Evolutionary conservation across 1,139 yeast genomes (phyloP), one percentile per base, ranked within the genome.

Genomic region (Magnusiomyces starmeri): DNA sequence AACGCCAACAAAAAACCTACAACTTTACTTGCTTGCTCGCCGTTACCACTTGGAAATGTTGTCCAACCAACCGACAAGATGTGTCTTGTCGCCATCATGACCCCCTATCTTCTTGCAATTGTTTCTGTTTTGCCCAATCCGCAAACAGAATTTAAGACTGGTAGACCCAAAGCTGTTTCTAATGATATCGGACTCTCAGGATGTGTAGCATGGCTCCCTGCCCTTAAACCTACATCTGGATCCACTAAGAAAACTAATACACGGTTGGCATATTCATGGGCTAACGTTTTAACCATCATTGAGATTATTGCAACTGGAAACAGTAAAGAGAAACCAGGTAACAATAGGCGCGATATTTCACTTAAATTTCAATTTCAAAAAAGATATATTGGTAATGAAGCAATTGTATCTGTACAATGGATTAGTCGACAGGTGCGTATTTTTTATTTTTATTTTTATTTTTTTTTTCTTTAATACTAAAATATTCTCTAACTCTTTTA

Each of bases 261-360:
- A 0, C 70, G 75, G 54, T 65, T 87, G 43, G 90, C 85, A 0
- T 85, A 81, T 60, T 71, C 84, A 39, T 84, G 89, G 85, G 73
- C 79, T 24, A 80, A 81, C 57, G 72, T 73, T 14, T 60, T 85
- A 48, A 75, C 80, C 0, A 65, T 85, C 0, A 58, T 83, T 26
- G 87, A 83, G 56, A 64, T 85, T 1, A 56, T 76, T 12, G 71
- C 70, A 46, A 74, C 75, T 50, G 72, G 73, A 47, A 75, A 75
- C 56, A 40, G 43, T 34, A 50, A 48, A 9, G 16, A n/a, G 2
- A 46, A 50, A 3, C 43, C 48, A n/a, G 37, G 37, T 14, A 18
- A 4, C 2, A 48, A 72, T 67, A 52, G 69, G 65, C 48, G 61
- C 54, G 56, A 59, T 24, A 65, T 53, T 34, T 62, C 47, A 20